These are phyloP conservation scores for Microcera coccophila DNA, from an alignment of 2,329 filamentous ascomycete species.

Conservation along the genomic window DNA sequence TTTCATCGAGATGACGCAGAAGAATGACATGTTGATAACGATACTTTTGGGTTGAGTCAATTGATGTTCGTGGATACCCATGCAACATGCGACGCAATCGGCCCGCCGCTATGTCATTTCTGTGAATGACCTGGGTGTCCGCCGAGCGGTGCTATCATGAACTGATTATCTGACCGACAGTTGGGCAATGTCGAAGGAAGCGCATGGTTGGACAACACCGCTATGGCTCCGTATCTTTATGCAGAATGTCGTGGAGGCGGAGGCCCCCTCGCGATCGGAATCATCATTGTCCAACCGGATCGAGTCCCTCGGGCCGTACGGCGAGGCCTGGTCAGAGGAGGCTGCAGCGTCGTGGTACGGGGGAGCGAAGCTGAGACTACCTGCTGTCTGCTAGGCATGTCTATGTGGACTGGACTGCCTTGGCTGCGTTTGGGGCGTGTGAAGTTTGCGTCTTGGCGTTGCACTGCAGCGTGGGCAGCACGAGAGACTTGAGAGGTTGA, in stretches of 20 bases:
- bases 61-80: conserved; percentile 1
- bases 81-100: neutral
- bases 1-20: conserved; percentile 18
- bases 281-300: conserved; percentile 23
- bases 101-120: neutral
- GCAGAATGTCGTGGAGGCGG: neutral
- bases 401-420: neutral
- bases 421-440: no score
- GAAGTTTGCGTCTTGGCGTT: neutral
- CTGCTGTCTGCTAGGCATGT: conserved; percentile 1
- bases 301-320: conserved; percentile 17
- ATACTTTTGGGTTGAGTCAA: conserved; percentile 5
- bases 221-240: neutral
- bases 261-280: conserved; percentile 12
- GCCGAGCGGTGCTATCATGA: neutral
- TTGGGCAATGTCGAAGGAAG: neutral
- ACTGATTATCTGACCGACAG: neutral
- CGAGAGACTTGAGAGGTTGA: neutral
- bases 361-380: conserved; percentile 11
- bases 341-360: conserved; percentile 16
- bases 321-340: conserved; percentile 13
- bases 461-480: neutral
- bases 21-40: conserved; percentile 26
- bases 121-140: neutral
- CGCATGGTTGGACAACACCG: neutral